Base-by-base conservation (phyloP, 2,329 filamentous ascomycete genomes). In the Parascedosporium putredinis region DNA sequence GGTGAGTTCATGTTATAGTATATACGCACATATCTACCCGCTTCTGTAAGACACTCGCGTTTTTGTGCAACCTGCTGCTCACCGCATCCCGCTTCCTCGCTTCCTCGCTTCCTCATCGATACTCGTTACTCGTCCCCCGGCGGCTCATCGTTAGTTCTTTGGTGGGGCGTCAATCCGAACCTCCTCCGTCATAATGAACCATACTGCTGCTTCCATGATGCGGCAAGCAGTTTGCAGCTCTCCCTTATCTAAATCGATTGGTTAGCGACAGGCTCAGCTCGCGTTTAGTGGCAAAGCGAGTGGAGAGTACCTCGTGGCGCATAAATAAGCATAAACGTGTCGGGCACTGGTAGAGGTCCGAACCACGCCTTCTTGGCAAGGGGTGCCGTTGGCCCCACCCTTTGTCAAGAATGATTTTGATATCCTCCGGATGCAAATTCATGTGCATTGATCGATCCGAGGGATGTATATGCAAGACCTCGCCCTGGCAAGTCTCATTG, bases 321-420 rank as follows among this genome's bases (percentile, higher is more conserved):
- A 66, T 95, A 95, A 4, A 94, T 72, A 79, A 94, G 82, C 51
- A 88, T 71, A 63, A 94, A 94, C 38, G 84, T 83, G 3, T 73
- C 68, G 0, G 87, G 86, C 50, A 93, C 81, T 47, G 85, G 85
- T 59, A 79, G 75, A 53, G 73, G 71, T 54, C 66, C 47, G 24
- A 83, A 75, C 71, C 78, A 81, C 40, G 79, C 78, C 49, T 79
- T 82, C 58, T 79, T 77, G 6, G 86, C 82, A 50, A 89, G 65
- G 1, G 80, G 55, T 83, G 80, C 27, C 78, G 67, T 67, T 94
- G 81, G 1, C 84, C 89, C 88, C 88, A 94, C 2, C 87, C 86
- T 54, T 79, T 81, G 56, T 82, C 75, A 22, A 95, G 67, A 16
- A 93, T 75, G 47, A 83, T 71, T 57, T 74, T 78, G 47, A 85